Percentiles rank a stretch among this genome's conserved stretches.
These are phyloP conservation scores for Cordyceps cicadae DNA, from an alignment of 2,329 filamentous ascomycete species.

Conservation along the genomic window DNA sequence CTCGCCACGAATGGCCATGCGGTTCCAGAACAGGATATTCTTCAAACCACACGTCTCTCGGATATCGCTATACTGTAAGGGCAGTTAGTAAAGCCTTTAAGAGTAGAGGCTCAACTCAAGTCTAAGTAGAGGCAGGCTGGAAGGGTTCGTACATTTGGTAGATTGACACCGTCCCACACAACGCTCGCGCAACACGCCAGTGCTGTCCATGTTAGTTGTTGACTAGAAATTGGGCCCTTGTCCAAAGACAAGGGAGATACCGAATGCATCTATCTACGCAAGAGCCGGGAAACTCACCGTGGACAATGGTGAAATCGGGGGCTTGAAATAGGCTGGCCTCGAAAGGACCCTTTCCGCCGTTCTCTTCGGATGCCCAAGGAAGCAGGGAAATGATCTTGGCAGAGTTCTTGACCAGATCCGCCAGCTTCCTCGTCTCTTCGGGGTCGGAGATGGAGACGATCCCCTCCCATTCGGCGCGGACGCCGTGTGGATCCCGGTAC, in stretches of 20 bases:
- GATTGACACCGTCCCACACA: neutral
- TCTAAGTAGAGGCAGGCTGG: neutral
- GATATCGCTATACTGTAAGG: neutral
- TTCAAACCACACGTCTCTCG: neutral
- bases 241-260: neutral
- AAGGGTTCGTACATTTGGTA: neutral
- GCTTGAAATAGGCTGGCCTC: neutral
- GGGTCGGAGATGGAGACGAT: slow-evolving; percentile 56
- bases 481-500: slow-evolving; percentile 52
- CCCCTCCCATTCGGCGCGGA: slow-evolving; percentile 52
- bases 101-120: neutral
- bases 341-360: neutral
- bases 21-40: neutral
- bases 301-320: neutral
- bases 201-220: neutral
- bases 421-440: slow-evolving; percentile 43
- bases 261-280: too few relatives aligned
- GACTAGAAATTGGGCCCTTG: neutral
- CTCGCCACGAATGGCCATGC: neutral
- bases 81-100: neutral
- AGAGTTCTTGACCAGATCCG: neutral
- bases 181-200: neutral
- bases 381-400: neutral
- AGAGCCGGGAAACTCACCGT: neutral
- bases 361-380: neutral